Evolutionary conservation across 352 stramenopile genomes (phyloP).

Genomic region (Phytophthora aleatoria): DNA sequence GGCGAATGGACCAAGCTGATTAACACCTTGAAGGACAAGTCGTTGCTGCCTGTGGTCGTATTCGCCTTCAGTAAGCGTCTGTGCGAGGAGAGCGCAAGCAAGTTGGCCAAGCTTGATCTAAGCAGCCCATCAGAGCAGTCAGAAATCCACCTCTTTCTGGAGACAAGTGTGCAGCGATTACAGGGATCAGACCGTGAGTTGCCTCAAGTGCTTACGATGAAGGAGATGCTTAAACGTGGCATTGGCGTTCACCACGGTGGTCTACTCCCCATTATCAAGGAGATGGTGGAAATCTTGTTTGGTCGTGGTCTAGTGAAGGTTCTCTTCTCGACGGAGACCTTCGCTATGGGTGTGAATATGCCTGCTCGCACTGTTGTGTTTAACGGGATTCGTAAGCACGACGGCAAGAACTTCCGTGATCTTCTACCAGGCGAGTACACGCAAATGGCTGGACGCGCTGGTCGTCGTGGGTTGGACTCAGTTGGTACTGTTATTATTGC

Average conservation of each 20-base stretch:
- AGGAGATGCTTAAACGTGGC: conserved; percentile 96
- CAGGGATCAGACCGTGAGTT: conserved; percentile 96
- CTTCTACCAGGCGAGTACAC: conserved; percentile 91
- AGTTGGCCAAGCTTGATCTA: conserved; percentile 77
- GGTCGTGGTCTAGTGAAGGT: conserved; percentile 96
- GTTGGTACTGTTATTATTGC: conserved; percentile 98
- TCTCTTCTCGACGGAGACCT: conserved; percentile 99
- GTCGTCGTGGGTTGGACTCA: conserved; percentile 96
- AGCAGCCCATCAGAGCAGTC: conserved; percentile 74
- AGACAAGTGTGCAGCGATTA: conserved; percentile 75
- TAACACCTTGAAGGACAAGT: conserved; percentile 88
- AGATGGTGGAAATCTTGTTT: conserved; percentile 99
- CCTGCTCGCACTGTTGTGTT: conserved; percentile 97
- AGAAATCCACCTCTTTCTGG: conserved; percentile 85
- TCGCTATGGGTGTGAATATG: conserved; percentile 99
- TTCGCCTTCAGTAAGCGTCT: conserved; percentile 92
- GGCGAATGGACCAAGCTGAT: conserved; percentile 92
- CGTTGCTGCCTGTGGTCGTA: conserved; percentile 94
- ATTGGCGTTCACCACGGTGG: conserved; percentile 98
- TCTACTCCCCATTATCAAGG: conserved; percentile 98
- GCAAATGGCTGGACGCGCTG: conserved; percentile 98
- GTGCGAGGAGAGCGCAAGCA: conserved; percentile 82
- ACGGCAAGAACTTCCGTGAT: conserved; percentile 93
- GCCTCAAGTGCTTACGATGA: conserved; percentile 97
- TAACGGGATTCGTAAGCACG: conserved; percentile 97